Evolutionary conservation across 1,284 basidiomycete species (phyloP).

Genomic region (Austroboletus novae-zelandiae): DNA sequence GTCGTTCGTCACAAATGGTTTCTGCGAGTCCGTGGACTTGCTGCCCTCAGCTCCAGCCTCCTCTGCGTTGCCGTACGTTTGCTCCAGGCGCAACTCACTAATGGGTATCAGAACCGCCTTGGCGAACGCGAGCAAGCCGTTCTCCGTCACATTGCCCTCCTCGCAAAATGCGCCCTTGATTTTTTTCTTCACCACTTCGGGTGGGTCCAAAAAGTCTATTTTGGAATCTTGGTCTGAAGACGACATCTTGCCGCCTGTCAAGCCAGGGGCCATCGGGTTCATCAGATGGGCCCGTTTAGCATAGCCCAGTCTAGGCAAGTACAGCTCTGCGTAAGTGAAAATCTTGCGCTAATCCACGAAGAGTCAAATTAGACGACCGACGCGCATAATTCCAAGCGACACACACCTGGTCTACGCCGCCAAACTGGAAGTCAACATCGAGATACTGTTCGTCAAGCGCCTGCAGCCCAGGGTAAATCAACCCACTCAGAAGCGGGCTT

Average conservation of each 20-base stretch:
- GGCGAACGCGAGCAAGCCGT: slow-evolving; percentile 91
- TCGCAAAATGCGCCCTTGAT: slow-evolving; percentile 94
- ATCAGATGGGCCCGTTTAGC: slow-evolving; percentile 95
- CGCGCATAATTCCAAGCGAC: not conserved
- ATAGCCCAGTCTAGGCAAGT: slow-evolving; percentile 93
- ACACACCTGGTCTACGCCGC: slow-evolving; percentile 91
- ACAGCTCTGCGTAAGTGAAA: slow-evolving; percentile 96
- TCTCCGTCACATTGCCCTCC: slow-evolving; percentile 88
- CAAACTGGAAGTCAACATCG: slow-evolving; percentile 96
- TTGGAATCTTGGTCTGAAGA: slow-evolving; percentile 96
- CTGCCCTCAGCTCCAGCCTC: slow-evolving; percentile 42
- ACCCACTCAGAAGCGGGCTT: slow-evolving; percentile 84
- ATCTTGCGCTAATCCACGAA: slow-evolving; percentile 81
- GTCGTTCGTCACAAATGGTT: slow-evolving; percentile 60
- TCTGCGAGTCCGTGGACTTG: slow-evolving; percentile 37
- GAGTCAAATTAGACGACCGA: not conserved
- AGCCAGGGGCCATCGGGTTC: slow-evolving; percentile 98
- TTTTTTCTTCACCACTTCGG: slow-evolving; percentile 84
- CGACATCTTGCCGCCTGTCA: slow-evolving; percentile 98
- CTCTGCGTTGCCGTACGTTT: slow-evolving; percentile 40
- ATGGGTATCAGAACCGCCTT: slow-evolving; percentile 90
- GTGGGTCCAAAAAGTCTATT: slow-evolving; percentile 94
- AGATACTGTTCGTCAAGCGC: slow-evolving; percentile 98
- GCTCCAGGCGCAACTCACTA: slow-evolving; percentile 69
- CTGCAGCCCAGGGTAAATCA: slow-evolving; percentile 96